phyloP scores from a whole-genome alignment of 2,329 filamentous ascomycete genomes.

The Eutypa lata region DNA sequence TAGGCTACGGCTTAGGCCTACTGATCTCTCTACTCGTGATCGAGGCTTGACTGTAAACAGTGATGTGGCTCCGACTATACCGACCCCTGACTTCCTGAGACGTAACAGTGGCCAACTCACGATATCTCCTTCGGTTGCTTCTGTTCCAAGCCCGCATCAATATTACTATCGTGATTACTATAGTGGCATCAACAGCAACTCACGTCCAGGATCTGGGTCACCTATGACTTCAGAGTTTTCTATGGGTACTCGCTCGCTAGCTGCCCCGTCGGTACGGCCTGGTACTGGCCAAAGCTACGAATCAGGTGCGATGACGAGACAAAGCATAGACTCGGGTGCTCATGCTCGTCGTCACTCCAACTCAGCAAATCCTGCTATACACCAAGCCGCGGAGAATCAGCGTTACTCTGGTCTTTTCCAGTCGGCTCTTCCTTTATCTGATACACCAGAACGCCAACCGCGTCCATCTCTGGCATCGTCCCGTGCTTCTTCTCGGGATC shows the following conservation, averaged over 20 bases:
- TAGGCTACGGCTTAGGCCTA: constrained; percentile 46
- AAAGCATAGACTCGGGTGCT: constrained; percentile 49
- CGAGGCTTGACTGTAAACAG: constrained; percentile 61
- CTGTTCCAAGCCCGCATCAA: constrained; percentile 48
- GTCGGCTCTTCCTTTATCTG: constrained; percentile 78
- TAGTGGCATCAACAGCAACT: constrained; percentile 41
- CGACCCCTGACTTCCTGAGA: constrained; percentile 63
- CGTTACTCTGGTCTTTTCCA: constrained; percentile 79
- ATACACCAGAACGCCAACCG: constrained; percentile 54
- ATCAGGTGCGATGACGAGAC: constrained; percentile 46
- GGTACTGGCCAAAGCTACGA: constrained; percentile 60
- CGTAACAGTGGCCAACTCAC: constrained; percentile 66
- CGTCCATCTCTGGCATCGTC: constrained; percentile 57
- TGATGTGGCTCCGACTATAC: constrained; percentile 60
- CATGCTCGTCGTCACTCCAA: constrained; percentile 51
- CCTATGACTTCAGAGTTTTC: constrained; percentile 54
- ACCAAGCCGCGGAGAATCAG: constrained; percentile 41
- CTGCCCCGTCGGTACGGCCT: constrained; percentile 46
- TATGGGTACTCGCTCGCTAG: constrained; percentile 45
- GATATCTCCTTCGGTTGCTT: constrained; percentile 50
- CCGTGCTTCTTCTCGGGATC: constrained; percentile 58
- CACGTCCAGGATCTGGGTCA: constrained; percentile 55
- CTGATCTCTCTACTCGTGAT: constrained; percentile 46
- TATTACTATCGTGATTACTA: constrained; percentile 58
- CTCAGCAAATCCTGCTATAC: constrained; percentile 51